Base-by-base conservation (phyloP, 2,329 filamentous ascomycete genomes). In the Exutisphaerella laricina region DNA sequence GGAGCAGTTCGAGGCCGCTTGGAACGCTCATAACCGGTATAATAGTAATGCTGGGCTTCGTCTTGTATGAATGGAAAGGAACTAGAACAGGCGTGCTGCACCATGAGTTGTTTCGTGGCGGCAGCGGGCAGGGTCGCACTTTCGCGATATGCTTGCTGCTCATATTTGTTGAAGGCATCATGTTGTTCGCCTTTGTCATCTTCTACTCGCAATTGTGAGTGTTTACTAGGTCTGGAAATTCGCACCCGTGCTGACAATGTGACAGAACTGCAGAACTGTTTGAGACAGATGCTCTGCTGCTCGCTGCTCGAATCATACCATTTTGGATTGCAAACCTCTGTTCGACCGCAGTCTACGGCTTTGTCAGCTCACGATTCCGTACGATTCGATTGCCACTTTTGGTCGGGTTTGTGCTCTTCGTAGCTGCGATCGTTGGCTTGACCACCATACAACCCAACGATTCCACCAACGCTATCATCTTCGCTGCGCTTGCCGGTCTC, bases 11-110 rank as follows among this genome's bases (percentile, higher is more conserved):
- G 6, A 58, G 58, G 16, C 57, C 62, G 3, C 56, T 66, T 5
- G 61, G 53, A 4, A 56, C 61, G 1, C 46, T 65, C 1, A 56
- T 65, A 13, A 50, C 48, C 29, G 62, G 62, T 2, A 58, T 62
- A 39, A 51, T 54, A n/a, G 55, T 53, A 3, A 39, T 65, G 9
- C 52, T 64, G 12, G 44, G 47, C 5, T 66, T 66, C 43, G 58
- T 54, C 26, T 49, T 49, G 3, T 53, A 50, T 29, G 49, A 54
- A 30, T 48, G 42, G 37, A 46, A 45, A 21, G 49, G 39, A 1
- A 52, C 49, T 9, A 33, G 9, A n/a, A 47, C 37, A 12, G 51
- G 51, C 12, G 46, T 54, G 9, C 36, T 50, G 1, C 39, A 50
- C 23, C 51, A 52, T 25, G 49, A 52, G 6, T 41, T 53, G 1